Evolutionary conservation across 441 rosid genomes (phyloP).

Genomic region (Daphne laureola): DNA sequence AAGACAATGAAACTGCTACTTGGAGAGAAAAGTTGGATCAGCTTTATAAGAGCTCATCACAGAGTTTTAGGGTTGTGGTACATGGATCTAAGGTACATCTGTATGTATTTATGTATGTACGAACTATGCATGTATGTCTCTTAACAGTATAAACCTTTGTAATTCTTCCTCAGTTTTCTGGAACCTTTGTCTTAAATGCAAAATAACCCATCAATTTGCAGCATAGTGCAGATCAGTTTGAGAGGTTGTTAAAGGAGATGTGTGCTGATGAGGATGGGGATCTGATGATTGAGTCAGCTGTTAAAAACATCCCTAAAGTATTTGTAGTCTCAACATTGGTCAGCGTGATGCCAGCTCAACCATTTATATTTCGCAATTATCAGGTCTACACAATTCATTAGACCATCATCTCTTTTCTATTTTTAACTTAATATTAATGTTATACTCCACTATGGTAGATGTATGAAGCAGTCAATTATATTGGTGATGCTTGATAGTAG

Average conservation of each 20-base stretch:
- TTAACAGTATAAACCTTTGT: conserved; percentile 2
- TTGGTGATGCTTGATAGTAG: conserved; percentile 1
- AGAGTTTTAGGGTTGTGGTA: conserved; percentile 95
- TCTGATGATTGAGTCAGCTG: conserved; percentile 87
- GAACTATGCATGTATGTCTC: conserved; percentile 3
- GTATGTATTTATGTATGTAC: conserved; percentile 14
- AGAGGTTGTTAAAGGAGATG: conserved; percentile 93
- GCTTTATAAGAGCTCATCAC: conserved; percentile 96
- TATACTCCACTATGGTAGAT: conserved; percentile 11
- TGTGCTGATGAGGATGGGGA: conserved; percentile 97
- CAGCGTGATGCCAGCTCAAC: conserved; percentile 91
- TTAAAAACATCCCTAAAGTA: conserved; percentile 86
- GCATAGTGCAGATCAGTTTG: conserved; percentile 99
- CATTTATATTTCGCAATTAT: conserved; percentile 91
- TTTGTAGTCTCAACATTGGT: conserved; percentile 93
- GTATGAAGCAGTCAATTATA: neutral
- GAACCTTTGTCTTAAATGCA: conserved; percentile 17
- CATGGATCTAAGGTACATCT: conserved; percentile 91
- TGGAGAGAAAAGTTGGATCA: conserved; percentile 99
- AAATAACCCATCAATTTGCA: conserved; percentile 46
- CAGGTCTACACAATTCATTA: conserved; percentile 42
- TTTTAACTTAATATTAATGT: neutral
- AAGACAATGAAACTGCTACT: conserved; percentile 96
- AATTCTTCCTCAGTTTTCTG: conserved; percentile 4
- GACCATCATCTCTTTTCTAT: neutral